Base-by-base conservation (phyloP, 2,329 filamentous ascomycete genomes). In the Lasiodiplodia sp. region DNA sequence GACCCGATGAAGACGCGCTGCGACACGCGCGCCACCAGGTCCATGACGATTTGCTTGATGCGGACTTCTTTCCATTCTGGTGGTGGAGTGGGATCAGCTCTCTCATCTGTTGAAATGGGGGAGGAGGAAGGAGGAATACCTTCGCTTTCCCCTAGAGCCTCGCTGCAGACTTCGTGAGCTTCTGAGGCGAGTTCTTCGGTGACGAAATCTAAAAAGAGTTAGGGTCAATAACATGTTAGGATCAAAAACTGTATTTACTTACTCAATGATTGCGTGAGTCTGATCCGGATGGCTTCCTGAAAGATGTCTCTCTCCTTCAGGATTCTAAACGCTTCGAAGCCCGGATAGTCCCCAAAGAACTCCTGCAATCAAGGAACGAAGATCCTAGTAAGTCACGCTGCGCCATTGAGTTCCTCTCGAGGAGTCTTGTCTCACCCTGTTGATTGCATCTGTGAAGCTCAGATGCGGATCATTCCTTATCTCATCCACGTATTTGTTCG, bases 11-110 rank as follows among this genome's bases (percentile, higher is more conserved):
- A 80, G 44, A 85, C 81, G 23, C 83, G 80, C 1, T 87, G 85
- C 31, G 85, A 87, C 25, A 89, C 72, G 2, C 86, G 83, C 7
- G 87, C 83, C 12, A 89, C 79, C 4, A 84, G 80, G 25, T 84
- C 80, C 2, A 88, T 79, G 53, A 86, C 18, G 28, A 40, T n/a
- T 6, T 25, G 51, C 28, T 56, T 58, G n/a, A 70, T 23, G 14
- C 23, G 16, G 11, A 66, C 57, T 11, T 67, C 44, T 12, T 68
- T 40, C 70, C 68, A 72, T 10, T 71, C 71, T 70, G 58, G 5
- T 3, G 37, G 12, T 14, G 11, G 23, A 23, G 21, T 62, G 11
- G 16, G 56, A 3, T 5, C 3, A n/a, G 16, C 14, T 31, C 11
- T 31, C 11, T 34, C 52, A 18, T 52, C 49, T 21, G 16, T 12